Conservation (phyloP, 768 basidiomycete genomes). For the Porphyrellus cyaneotinctus region DNA sequence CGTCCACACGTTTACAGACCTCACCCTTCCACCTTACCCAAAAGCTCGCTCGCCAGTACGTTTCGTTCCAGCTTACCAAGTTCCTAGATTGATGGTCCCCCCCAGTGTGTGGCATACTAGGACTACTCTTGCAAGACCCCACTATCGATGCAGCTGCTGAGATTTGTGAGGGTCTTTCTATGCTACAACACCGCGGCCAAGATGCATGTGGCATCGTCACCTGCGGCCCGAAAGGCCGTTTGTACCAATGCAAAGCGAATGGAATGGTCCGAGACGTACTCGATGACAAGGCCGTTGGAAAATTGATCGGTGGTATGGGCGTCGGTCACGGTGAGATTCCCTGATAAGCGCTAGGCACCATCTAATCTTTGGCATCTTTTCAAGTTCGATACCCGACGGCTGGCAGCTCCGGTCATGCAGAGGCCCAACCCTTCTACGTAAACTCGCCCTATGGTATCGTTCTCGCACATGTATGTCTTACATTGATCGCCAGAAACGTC, state of each 20-base stretch:
- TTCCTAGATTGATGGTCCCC: constrained; percentile 6
- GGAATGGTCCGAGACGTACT: constrained; percentile 99
- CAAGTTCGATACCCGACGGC: constrained; percentile 97
- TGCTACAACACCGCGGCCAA: constrained; percentile 95
- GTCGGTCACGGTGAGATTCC: constrained; percentile 81
- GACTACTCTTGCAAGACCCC: constrained; percentile 79
- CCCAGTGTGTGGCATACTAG: constrained; percentile 89
- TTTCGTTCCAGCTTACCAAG: constrained; percentile 1
- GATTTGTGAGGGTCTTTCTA: constrained; percentile 91
- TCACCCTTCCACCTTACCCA: background rate
- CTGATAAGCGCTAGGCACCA: background rate
- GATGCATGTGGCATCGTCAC: constrained; percentile 98
- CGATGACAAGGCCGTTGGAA: constrained; percentile 70
- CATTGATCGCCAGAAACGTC: background rate
- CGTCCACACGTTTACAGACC: constrained; percentile 7
- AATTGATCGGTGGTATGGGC: constrained; percentile 91
- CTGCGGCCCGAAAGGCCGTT: constrained; percentile 89
- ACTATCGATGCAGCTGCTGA: constrained; percentile 73
- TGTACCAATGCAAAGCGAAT: constrained; percentile 98
- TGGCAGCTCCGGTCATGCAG: constrained; percentile 92
- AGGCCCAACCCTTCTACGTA: constrained; percentile 99
- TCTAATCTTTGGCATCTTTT: constrained; percentile 10
- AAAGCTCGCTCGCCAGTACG: constrained; percentile 26
- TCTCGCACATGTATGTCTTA: constrained; percentile 80
- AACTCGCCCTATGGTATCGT: constrained; percentile 99